Conservation (phyloP, 2,329 filamentous ascomycete species). For the Cordyceps tenuipes region DNA sequence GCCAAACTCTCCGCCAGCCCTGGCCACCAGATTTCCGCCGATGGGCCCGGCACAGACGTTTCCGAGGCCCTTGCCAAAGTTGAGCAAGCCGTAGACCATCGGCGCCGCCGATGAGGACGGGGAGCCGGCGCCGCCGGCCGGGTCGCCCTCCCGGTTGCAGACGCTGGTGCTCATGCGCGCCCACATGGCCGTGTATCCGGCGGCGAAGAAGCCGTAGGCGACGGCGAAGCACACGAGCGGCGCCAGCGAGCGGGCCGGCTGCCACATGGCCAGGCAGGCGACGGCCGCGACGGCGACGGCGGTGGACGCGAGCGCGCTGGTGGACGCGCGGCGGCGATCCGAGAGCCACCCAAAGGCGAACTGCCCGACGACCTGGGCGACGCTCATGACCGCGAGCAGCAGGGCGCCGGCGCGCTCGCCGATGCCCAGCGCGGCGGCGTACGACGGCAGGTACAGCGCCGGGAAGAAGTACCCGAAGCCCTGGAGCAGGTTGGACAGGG, state of each 20-base stretch:
- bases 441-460: conserved; percentile 41
- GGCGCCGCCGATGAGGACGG: conserved; percentile 16
- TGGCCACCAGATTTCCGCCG: conserved; percentile 19
- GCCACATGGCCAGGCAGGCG: conserved; percentile 44
- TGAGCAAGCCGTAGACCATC: conserved; percentile 21
- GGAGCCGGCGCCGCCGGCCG: conserved; percentile 14
- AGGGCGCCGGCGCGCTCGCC: conserved; percentile 31
- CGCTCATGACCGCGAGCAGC: conserved; percentile 41
- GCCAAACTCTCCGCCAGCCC: not conserved
- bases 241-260: conserved; percentile 34
- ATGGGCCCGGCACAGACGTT: conserved; percentile 25
- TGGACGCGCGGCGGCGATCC: conserved; percentile 31
- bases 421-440: conserved; percentile 31
- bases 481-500: conserved; percentile 40
- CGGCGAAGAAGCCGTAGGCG: conserved; percentile 39
- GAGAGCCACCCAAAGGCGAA: conserved; percentile 42
- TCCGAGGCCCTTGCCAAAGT: conserved; percentile 24
- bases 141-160: conserved; percentile 18
- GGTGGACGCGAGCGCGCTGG: conserved; percentile 21
- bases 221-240: conserved; percentile 41
- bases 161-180: conserved; percentile 23
- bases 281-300: conserved; percentile 38
- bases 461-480: conserved; percentile 47
- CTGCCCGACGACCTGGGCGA: conserved; percentile 39
- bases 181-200: conserved; percentile 14